Base-by-base conservation (phyloP, 805 yeast genomes). In the Candida ortonii region DNA sequence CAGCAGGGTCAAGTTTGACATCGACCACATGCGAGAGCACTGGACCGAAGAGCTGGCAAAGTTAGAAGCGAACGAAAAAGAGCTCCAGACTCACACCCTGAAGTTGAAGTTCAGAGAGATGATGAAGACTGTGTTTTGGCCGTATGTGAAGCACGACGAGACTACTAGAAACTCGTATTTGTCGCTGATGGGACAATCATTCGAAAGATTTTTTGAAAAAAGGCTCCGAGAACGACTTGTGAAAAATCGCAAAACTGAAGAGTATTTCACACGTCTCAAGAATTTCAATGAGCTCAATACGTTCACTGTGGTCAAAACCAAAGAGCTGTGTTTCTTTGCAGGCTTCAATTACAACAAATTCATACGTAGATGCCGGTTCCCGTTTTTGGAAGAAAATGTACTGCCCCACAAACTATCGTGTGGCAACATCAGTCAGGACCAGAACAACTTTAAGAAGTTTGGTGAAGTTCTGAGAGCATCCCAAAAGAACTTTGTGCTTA, bases 301-400 rank as follows among this genome's bases (percentile, higher is more conserved):
- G 13, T 44, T 54, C 16, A 41, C 52, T 0, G 30, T 47, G 9
- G 26, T 53, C 6, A 53, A 47, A 25, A 56, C 53, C 30, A 31
- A 38, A 22, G 57, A 52, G 22, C 33, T 45, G n/a, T 30, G 46
- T 5, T 30, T 52, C 8, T 18, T 50, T 14, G 32, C 23, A 7
- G 21, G 26, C n/a, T 13, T 31, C 19, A 16, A 27, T 16, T 23
- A 30, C 26, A 3, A 31, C 3, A 13, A n/a, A n/a, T n/a, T n/a
- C n/a, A n/a, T n/a, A n/a, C n/a, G n/a, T n/a, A n/a, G n/a, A n/a
- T n/a, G n/a, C n/a, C n/a, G n/a, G n/a, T n/a, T n/a, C n/a, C n/a
- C n/a, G n/a, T n/a, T n/a, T n/a, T n/a, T n/a, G n/a, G n/a, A n/a
- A n/a, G n/a, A n/a, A n/a, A n/a, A n/a, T n/a, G n/a, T n/a, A n/a